Base-by-base conservation (phyloP, 2,329 filamentous ascomycete species). In the Rhytidhysteron rufulum region DNA sequence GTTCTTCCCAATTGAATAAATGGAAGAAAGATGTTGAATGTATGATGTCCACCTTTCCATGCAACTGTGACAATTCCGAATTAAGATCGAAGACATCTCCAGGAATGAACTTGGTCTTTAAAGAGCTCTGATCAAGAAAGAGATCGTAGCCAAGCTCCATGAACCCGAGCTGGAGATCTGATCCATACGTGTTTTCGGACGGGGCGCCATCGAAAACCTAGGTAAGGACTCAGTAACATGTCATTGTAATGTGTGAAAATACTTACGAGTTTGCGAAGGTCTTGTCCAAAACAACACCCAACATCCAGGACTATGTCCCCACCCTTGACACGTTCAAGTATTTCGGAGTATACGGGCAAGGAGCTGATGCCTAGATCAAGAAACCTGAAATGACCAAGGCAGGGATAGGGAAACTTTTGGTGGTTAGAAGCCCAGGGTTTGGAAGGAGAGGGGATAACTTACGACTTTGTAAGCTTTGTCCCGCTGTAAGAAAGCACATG, bases 121-220 rank as follows among this genome's bases (percentile, higher is more conserved):
- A 55, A 17, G 44, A 67, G 3, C 61, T 48, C 32, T 53, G 53
- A 48, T 67, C 64, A 4, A 51, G 47, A 41, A 67, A 67, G 22
- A 67, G 42, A 10, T 63, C 54, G 40, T 62, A 80, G 16, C 79
- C 79, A 15, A 78, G 62, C 15, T 78, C 69, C 48, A 80, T 69
- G 49, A 83, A 78, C 2, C 52, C 44, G 7, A 48, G 40, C 33
- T 57, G 50, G 20, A 73, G 44, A 43, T 74, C 71, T 5, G 61
- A 55, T 19, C 69, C 71, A 34, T 58, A 61, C 1, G 66, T 61
- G 22, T 69, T 67, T 29, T 58, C 50, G 0, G 63, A 55, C 3
- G 68, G 68, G 2, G 58, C 69, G 6, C 70, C 70, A 41, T 71
- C 68, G 30, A 50, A 11, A 47, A 31, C 37, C 45, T n/a, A 19